Evolutionary conservation across 495 filamentous ascomycete genomes (phyloP).

Genomic region (Xylaria nigripes): DNA sequence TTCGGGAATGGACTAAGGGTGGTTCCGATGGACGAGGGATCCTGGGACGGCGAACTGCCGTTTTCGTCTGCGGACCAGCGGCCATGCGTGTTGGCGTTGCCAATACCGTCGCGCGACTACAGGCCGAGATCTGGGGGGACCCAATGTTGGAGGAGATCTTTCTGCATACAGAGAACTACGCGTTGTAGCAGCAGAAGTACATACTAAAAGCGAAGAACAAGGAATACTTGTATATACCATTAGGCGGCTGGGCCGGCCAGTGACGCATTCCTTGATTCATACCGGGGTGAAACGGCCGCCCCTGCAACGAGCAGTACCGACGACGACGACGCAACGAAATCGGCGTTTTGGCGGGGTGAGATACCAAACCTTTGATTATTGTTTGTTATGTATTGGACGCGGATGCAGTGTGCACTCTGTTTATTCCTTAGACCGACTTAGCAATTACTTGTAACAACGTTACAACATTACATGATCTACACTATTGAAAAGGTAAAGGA

Average conservation of each 20-base stretch:
- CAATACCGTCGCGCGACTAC: conserved; percentile 71
- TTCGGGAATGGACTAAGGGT: conserved; percentile 64
- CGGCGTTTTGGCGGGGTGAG: conserved; percentile 9
- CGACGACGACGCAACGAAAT: conserved; percentile 5
- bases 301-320: neutral
- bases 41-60: conserved; percentile 76
- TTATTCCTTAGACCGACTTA: neutral
- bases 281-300: neutral
- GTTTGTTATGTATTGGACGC: neutral
- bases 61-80: conserved; percentile 89
- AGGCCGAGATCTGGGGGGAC: conserved; percentile 72
- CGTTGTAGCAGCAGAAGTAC: conserved; percentile 45
- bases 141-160: conserved; percentile 81
- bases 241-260: neutral
- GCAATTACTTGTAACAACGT: neutral
- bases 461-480: no score
- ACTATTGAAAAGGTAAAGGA: no score
- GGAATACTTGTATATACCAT: conserved; percentile 7
- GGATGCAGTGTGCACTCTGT: neutral
- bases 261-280: neutral
- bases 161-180: conserved; percentile 92
- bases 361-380: conserved; percentile 7
- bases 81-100: conserved; percentile 81
- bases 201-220: conserved; percentile 21
- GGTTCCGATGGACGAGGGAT: conserved; percentile 50